Percentiles rank a stretch among this genome's conserved stretches.
These are phyloP conservation scores for Gaeumannomyces tritici DNA, from an alignment of 2,329 filamentous ascomycete species.

Conservation along the genomic window DNA sequence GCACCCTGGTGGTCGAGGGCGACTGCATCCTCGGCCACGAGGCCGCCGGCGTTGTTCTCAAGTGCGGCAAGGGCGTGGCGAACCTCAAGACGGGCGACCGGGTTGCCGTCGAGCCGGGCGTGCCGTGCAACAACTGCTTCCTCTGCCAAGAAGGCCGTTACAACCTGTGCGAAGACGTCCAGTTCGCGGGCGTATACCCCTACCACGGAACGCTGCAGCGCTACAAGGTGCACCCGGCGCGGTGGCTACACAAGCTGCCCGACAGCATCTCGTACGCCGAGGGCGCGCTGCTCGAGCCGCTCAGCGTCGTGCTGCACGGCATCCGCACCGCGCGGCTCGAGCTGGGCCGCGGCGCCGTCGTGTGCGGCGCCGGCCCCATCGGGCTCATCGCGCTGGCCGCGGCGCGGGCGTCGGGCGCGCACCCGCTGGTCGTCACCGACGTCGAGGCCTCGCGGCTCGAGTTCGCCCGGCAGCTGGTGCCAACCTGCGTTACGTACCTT, in stretches of 20 bases:
- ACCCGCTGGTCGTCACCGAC: slow-evolving; percentile 56
- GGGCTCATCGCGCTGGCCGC: slow-evolving; percentile 48
- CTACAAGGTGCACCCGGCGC: slow-evolving; percentile 52
- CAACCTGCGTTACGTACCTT: slow-evolving; percentile 42
- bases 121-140: slow-evolving; percentile 52
- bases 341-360: slow-evolving; percentile 43
- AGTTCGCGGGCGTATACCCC: slow-evolving; percentile 52
- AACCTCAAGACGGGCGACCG: slow-evolving; percentile 48
- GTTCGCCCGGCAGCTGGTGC: slow-evolving; percentile 50
- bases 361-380: slow-evolving; percentile 56
- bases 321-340: slow-evolving; percentile 41
- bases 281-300: slow-evolving; percentile 54
- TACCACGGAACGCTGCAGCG: slow-evolving; percentile 50
- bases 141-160: slow-evolving; percentile 50
- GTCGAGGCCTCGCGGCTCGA: slow-evolving; percentile 43
- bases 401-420: slow-evolving; percentile 51
- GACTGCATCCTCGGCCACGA: slow-evolving; percentile 60
- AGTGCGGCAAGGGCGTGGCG: slow-evolving; percentile 44
- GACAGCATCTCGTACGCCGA: slow-evolving; percentile 46
- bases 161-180: slow-evolving; percentile 53
- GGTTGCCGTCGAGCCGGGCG: slow-evolving; percentile 57
- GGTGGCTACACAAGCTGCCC: slow-evolving; percentile 43
- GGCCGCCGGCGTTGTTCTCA: slow-evolving; percentile 49
- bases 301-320: slow-evolving; percentile 54
- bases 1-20: slow-evolving; percentile 49